These are phyloP conservation scores for Scopulariopsis brevicaulis DNA, from an alignment of 2,329 filamentous ascomycete species.

Conservation along the genomic window DNA sequence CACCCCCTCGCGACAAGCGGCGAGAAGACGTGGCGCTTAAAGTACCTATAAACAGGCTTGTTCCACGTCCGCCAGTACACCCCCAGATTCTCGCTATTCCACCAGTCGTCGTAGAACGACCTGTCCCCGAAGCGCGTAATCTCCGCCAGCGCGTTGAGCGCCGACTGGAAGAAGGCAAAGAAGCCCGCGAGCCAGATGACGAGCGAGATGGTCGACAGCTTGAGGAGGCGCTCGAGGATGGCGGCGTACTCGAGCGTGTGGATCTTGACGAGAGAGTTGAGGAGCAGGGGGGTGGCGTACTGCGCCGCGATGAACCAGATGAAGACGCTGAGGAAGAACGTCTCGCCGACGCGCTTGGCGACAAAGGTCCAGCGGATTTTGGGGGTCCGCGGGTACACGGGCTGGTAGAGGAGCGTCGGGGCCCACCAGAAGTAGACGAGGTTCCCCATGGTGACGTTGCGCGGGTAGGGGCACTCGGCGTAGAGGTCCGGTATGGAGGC, in stretches of 20 bases:
- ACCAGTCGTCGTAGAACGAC: slow-evolving; percentile 96
- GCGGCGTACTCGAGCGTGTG: slow-evolving; percentile 66
- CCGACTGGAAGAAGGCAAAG: slow-evolving; percentile 90
- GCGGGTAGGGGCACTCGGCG: slow-evolving; percentile 70
- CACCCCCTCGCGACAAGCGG: slow-evolving; percentile 80
- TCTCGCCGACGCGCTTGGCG: slow-evolving; percentile 68
- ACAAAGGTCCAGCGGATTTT: slow-evolving; percentile 83
- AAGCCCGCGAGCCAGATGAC: slow-evolving; percentile 97
- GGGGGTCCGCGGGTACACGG: slow-evolving; percentile 79
- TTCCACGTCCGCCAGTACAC: slow-evolving; percentile 97
- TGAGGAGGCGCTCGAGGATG: slow-evolving; percentile 83
- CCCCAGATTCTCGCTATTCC: slow-evolving; percentile 81
- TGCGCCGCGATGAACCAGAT: slow-evolving; percentile 95
- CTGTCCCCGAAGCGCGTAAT: slow-evolving; percentile 83
- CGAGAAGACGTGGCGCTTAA: slow-evolving; percentile 87
- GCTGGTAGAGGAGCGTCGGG: slow-evolving; percentile 92
- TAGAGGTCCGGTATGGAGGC: slow-evolving; percentile 73
- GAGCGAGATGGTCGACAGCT: slow-evolving; percentile 87
- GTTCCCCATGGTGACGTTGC: slow-evolving; percentile 81
- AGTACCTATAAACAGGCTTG: slow-evolving; percentile 93
- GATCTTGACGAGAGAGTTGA: slow-evolving; percentile 84
- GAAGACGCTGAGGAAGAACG: slow-evolving; percentile 67
- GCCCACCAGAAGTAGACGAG: slow-evolving; percentile 97
- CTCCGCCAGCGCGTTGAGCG: slow-evolving; percentile 84
- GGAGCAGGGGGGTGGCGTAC: slow-evolving; percentile 81